phyloP scores from a whole-genome alignment of 805 yeast species.

The Wickerhamiella sergipiensis region DNA sequence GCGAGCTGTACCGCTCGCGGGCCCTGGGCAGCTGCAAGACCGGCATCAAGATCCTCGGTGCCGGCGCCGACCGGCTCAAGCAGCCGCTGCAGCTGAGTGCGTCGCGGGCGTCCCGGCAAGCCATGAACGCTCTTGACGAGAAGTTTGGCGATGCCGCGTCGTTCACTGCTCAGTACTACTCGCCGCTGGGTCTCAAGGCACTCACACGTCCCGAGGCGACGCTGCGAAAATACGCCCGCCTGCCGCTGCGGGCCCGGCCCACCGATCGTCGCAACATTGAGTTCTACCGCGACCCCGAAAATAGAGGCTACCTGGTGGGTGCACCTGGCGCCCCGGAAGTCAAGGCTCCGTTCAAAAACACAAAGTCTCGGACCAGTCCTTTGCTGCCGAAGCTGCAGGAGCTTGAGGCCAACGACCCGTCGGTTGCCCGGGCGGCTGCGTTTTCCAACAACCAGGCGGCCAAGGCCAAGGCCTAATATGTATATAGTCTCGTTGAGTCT shows the following conservation, averaged over 20 bases:
- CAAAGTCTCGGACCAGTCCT: conserved; percentile 11
- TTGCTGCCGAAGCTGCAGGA: conserved; percentile 12
- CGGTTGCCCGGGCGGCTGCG: conserved; percentile 1
- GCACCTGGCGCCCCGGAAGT: conserved; percentile 36
- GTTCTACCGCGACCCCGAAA: conserved; percentile 55
- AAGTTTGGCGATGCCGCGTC: conserved; percentile 42
- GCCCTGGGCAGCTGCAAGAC: conserved; percentile 56
- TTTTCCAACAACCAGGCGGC: not conserved
- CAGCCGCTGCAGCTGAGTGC: conserved; percentile 67
- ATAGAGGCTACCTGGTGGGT: conserved; percentile 70
- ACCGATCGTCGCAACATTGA: conserved; percentile 66
- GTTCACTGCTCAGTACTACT: conserved; percentile 59
- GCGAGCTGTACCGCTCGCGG: conserved; percentile 62
- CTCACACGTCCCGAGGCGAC: conserved; percentile 66
- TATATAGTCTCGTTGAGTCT: too few relatives aligned
- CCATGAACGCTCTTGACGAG: conserved; percentile 57
- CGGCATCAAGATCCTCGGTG: conserved; percentile 73
- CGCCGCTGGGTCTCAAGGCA: conserved; percentile 53
- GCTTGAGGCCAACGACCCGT: conserved; percentile 12
- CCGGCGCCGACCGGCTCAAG: conserved; percentile 35
- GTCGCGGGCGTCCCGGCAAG: conserved; percentile 60
- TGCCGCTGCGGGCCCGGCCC: conserved; percentile 81
- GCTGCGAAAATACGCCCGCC: conserved; percentile 53
- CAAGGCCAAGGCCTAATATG: not conserved
- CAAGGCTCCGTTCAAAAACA: conserved; percentile 11